Evolutionary conservation across 257 asterid genomes (phyloP).

Genomic region (Rauvolfia tetraphylla): DNA sequence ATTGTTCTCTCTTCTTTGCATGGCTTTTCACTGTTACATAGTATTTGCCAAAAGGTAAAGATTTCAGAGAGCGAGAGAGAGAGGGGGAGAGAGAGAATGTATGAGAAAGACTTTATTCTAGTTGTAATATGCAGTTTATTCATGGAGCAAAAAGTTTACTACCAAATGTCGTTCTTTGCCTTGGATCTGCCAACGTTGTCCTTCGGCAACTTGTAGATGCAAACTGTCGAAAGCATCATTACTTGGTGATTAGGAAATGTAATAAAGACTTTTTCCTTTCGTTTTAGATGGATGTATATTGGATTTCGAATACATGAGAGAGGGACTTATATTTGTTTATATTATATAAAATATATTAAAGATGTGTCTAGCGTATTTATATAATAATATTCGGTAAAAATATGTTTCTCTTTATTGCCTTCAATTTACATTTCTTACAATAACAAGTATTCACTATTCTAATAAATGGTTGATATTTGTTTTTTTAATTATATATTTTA

Average conservation of each 20-base stretch:
- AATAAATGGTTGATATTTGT: too few relatives aligned
- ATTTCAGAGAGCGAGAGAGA: constrained; percentile 6
- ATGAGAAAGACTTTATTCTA: constrained; percentile 21
- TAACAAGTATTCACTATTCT: too few relatives aligned
- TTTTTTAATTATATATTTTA: too few relatives aligned
- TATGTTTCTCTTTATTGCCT: too few relatives aligned
- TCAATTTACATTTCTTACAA: too few relatives aligned
- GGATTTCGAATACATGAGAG: too few relatives aligned
- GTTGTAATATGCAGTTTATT: constrained; percentile 6
- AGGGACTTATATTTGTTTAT: too few relatives aligned
- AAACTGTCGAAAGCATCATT: constrained; percentile 25
- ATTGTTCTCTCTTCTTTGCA: constrained; percentile 24
- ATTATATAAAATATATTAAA: too few relatives aligned
- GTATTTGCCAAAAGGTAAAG: constrained; percentile 31
- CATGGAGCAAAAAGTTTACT: constrained; percentile 16
- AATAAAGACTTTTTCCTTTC: not conserved
- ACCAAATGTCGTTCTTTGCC: constrained; percentile 8
- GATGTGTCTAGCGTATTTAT: too few relatives aligned
- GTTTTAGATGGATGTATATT: too few relatives aligned
- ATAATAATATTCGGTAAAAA: too few relatives aligned
- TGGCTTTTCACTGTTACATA: constrained; percentile 40
- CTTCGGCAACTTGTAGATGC: constrained; percentile 19
- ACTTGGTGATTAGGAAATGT: constrained; percentile 9
- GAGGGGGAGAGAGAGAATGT: constrained; percentile 13
- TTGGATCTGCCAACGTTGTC: constrained; percentile 17